These are phyloP conservation scores for Dactylellina drechsleri DNA, from an alignment of 2,329 filamentous ascomycete genomes.

Conservation along the genomic window DNA sequence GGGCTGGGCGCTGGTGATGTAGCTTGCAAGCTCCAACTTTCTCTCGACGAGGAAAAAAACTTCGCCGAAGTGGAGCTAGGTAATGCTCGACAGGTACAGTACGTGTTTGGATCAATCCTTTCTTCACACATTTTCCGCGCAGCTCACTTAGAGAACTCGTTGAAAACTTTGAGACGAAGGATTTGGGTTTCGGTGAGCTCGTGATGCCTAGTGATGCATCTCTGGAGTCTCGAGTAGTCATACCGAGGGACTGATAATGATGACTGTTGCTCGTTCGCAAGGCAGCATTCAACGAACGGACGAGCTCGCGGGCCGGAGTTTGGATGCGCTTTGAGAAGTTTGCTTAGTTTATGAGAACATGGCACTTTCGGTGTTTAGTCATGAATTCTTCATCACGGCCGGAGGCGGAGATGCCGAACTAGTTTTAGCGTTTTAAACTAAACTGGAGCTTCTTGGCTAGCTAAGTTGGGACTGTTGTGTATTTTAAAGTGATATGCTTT, in stretches of 20 bases:
- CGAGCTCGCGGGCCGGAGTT: slow-evolving; percentile 51
- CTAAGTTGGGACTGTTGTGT: slow-evolving; percentile 20
- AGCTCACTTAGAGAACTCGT: neutral
- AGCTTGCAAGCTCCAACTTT: too few species aligned
- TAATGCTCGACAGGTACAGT: slow-evolving; percentile 26
- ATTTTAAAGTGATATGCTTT: slow-evolving; percentile 16
- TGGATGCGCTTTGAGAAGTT: slow-evolving; percentile 28
- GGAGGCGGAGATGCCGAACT: slow-evolving; percentile 19
- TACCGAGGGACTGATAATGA: slow-evolving; percentile 5
- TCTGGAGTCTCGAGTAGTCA: slow-evolving; percentile 31
- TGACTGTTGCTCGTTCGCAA: slow-evolving; percentile 35
- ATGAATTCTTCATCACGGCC: neutral
- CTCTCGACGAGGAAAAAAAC: neutral
- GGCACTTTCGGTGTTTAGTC: slow-evolving; percentile 10
- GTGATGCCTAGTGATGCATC: slow-evolving; percentile 28
- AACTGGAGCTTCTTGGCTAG: slow-evolving; percentile 7
- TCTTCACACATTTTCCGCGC: neutral
- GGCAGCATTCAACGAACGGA: slow-evolving; percentile 27
- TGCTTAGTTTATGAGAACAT: neutral
- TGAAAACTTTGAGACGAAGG: neutral
- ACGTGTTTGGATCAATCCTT: neutral
- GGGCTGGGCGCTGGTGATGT: too few species aligned
- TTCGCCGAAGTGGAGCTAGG: slow-evolving; percentile 1
- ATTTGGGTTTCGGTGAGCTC: slow-evolving; percentile 32
- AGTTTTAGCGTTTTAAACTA: slow-evolving; percentile 18